Base-by-base conservation (phyloP, 371 early-diverging fungal genomes). In the Mucor plumbeus region DNA sequence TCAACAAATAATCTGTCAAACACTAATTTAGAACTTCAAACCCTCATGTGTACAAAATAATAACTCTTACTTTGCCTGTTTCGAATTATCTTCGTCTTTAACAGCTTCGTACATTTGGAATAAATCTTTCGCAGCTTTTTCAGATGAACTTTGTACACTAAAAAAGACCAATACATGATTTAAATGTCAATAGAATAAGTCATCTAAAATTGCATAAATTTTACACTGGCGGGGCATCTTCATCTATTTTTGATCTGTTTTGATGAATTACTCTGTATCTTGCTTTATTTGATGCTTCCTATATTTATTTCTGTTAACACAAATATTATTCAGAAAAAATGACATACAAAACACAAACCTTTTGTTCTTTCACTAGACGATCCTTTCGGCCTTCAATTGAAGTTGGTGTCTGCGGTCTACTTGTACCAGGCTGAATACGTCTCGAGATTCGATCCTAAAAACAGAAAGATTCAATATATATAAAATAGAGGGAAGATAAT, bases 41-140 rank as follows among this genome's bases (percentile, higher is more conserved):
- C 11, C 19, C 17, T 14, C 8, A 4, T 55, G 55, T n/a, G 26
- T n/a, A 53, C 13, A 1, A 13, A 21, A 31, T 31, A 1, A 11
- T 21, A 38, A 38, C 9, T 36, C n/a, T 19, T 71, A 79, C 72
- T 72, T 72, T 67, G 73, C 67, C 72, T 77, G 21, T 59, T 71
- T 75, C 26, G 75, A 65, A 19, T 73, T 71, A 5, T 83, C 83
- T 9, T 85, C 86, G 15, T 88, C 88, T 60, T 84, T 85, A 11
- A 91, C 82, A 4, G 91, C 91, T 57, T 91, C 91, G 33, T 82
- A 88, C 83, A 91, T 84, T 19, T 87, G 80, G 58, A 89, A 86
- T 36, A 86, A 57, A 13, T 89, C 81, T n/a, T 73, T 60, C 4
- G 74, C 67, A 40, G 67, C 75, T 10, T 76, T 70, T 44, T 81